Evolutionary conservation across 2,329 filamentous ascomycete genomes (phyloP).

Genomic region (Fusarium palustre): DNA sequence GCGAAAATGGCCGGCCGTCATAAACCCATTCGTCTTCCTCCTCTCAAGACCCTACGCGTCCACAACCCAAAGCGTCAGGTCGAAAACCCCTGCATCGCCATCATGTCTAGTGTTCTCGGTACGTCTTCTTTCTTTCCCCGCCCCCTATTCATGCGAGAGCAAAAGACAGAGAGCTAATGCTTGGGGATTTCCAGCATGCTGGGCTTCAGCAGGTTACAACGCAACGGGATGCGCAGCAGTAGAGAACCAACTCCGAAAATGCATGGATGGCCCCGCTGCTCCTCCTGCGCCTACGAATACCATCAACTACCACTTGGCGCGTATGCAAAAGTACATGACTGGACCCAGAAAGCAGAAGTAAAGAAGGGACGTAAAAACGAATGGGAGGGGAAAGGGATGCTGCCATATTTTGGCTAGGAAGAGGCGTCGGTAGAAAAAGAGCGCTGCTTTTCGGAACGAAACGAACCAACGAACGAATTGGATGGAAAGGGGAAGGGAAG

Average conservation of each 20-base stretch:
- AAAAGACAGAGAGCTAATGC: neutral
- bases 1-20: conserved; percentile 58
- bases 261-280: conserved; percentile 82
- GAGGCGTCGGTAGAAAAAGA: conserved; percentile 38
- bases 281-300: conserved; percentile 69
- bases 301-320: conserved; percentile 91
- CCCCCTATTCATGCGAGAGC: too few relatives aligned
- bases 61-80: conserved; percentile 62
- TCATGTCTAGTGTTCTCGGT: conserved; percentile 71
- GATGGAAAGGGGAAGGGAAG: neutral
- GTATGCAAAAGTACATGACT: conserved; percentile 80
- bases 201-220: conserved; percentile 82
- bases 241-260: conserved; percentile 70
- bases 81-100: conserved; percentile 64
- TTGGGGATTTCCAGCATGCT: conserved; percentile 71
- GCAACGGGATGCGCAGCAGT: conserved; percentile 68
- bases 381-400: neutral
- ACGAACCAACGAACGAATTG: neutral
- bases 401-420: neutral
- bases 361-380: neutral
- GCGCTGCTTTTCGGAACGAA: conserved; percentile 33
- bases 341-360: conserved; percentile 54
- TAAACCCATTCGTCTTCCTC: conserved; percentile 68
- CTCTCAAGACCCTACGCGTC: conserved; percentile 66
- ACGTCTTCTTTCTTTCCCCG: conserved; percentile 42